These are phyloP conservation scores for Scolecobasidium constrictum DNA, from an alignment of 2,329 filamentous ascomycete genomes.

Conservation along the genomic window DNA sequence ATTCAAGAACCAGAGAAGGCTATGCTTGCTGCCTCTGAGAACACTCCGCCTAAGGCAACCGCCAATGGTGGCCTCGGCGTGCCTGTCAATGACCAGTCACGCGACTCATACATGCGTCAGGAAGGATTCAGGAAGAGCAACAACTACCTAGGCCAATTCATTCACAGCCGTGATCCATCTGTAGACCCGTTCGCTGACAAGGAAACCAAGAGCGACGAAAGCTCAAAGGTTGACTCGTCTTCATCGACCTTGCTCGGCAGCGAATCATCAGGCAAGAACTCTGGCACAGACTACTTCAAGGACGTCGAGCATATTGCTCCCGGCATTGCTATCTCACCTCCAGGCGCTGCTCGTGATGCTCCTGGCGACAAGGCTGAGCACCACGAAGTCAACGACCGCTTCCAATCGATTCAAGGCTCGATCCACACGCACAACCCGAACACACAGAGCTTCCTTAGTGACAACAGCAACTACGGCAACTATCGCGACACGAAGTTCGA, in stretches of 20 bases:
- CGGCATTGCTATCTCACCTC: neutral
- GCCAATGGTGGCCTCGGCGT: conserved; percentile 11
- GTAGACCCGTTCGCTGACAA: conserved; percentile 14
- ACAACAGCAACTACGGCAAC: conserved; percentile 44
- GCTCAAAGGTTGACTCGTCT: conserved; percentile 12
- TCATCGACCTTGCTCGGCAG: conserved; percentile 12
- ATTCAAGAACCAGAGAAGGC: conserved; percentile 15
- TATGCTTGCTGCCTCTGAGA: conserved; percentile 18
- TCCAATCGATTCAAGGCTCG: conserved; percentile 25
- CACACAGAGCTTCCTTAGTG: conserved; percentile 33
- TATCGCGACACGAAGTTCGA: conserved; percentile 46
- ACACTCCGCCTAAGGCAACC: conserved; percentile 11
- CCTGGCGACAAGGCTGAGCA: neutral
- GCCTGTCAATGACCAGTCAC: conserved; percentile 9
- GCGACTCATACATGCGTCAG: conserved; percentile 17
- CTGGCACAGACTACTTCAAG: neutral
- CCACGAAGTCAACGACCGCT: conserved; percentile 4
- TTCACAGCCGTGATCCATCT: conserved; percentile 23
- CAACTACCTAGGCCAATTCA: conserved; percentile 26
- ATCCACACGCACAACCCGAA: conserved; percentile 20
- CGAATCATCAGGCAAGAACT: neutral
- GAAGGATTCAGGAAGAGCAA: conserved; percentile 25
- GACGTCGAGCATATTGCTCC: neutral
- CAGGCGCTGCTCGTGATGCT: neutral
- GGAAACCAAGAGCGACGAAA: conserved; percentile 8